Evolutionary conservation across 1,284 basidiomycete genomes (phyloP).

Genomic region (Apiotrichum sp.): DNA sequence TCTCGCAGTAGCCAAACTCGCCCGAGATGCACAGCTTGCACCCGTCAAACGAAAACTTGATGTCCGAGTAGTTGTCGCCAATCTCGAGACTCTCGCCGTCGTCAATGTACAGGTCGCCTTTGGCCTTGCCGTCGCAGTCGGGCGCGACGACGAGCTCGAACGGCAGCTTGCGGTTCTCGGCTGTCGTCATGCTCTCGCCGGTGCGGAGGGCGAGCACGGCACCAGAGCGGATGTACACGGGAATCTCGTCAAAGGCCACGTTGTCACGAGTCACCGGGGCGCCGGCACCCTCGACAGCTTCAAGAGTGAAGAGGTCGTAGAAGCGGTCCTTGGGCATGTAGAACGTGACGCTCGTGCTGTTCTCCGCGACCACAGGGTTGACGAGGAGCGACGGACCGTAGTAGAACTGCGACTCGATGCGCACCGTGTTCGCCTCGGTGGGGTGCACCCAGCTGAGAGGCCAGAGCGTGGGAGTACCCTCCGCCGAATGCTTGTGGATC

Average conservation of each 20-base stretch:
- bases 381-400: conserved; percentile 64
- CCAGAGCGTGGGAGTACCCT: conserved; percentile 55
- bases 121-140: conserved; percentile 50
- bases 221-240: conserved; percentile 60
- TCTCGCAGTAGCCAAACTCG: conserved; percentile 50
- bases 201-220: conserved; percentile 57
- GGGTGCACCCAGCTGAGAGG: conserved; percentile 68
- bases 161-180: conserved; percentile 55
- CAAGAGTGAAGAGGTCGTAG: conserved; percentile 70
- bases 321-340: conserved; percentile 50
- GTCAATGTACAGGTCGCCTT: conserved; percentile 58
- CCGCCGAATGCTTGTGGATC: conserved; percentile 55
- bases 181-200: conserved; percentile 56
- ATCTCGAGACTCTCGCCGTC: conserved; percentile 54
- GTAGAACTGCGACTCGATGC: conserved; percentile 63
- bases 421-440: conserved; percentile 60
- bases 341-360: conserved; percentile 52
- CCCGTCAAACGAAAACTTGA: conserved; percentile 50
- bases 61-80: conserved; percentile 46
- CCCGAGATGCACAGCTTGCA: conserved; percentile 52
- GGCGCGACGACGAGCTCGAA: conserved; percentile 57
- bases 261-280: conserved; percentile 13
- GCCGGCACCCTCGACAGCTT: conserved; percentile 47
- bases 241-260: conserved; percentile 55
- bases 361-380: conserved; percentile 64